Percentiles rank a stretch among this genome's conserved stretches.
These are phyloP conservation scores for Penicillium lividum DNA, from an alignment of 495 filamentous ascomycete species.

Conservation along the genomic window DNA sequence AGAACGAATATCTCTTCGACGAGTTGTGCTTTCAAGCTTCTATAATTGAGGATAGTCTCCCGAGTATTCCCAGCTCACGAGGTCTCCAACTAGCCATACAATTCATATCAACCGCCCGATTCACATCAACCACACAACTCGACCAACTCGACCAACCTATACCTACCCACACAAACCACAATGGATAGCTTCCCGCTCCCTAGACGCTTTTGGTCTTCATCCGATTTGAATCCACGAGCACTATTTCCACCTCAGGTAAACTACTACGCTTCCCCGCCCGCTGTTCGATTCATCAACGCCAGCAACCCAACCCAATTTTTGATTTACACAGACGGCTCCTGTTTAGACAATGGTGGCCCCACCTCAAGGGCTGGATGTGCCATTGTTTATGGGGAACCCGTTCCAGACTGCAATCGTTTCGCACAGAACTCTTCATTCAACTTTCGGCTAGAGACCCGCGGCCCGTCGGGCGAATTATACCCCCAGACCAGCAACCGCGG, in stretches of 20 bases:
- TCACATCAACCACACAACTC: no score
- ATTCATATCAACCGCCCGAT: no score
- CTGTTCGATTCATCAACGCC: background rate
- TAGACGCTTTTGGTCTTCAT: no score
- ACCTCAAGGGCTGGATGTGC: constrained; percentile 5
- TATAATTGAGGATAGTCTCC: no score
- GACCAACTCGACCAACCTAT: no score
- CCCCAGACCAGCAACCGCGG: constrained; percentile 40
- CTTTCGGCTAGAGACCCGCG: background rate
- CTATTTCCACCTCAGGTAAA: background rate
- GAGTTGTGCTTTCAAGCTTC: no score
- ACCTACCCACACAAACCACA: no score
- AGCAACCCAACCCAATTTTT: background rate
- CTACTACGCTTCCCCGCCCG: background rate
- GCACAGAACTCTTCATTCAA: no score
- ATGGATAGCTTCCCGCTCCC: no score
- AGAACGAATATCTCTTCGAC: no score
- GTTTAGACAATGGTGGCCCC: background rate
- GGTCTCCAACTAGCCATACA: no score
- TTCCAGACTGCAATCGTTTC: background rate
- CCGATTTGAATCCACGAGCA: background rate
- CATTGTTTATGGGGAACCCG: background rate
- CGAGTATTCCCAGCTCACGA: no score
- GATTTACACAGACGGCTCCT: constrained; percentile 10
- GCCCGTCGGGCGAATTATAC: background rate